Percentiles rank a stretch among this genome's conserved stretches.
Conservation (phyloP, 768 basidiomycete species). For the Lentinula sp. region DNA sequence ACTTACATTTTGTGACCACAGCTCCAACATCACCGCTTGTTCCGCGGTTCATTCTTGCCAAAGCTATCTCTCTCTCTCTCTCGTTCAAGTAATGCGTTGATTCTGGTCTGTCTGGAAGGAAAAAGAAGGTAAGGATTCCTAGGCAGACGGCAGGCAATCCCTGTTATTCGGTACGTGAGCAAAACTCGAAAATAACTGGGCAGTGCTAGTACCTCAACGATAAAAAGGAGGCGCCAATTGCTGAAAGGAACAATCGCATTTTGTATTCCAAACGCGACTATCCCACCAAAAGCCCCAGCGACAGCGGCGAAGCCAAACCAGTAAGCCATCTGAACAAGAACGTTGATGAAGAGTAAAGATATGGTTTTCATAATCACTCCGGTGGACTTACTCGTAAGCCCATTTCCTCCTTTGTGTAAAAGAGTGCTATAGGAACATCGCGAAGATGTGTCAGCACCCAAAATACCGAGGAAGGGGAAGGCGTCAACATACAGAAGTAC, state of each 20-base stretch:
- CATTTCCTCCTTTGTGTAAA: slow-evolving; percentile 71
- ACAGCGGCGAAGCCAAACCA: slow-evolving; percentile 85
- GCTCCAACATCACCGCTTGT: slow-evolving; percentile 62
- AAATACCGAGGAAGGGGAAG: neutral
- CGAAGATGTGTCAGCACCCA: neutral
- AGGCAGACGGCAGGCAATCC: slow-evolving; percentile 64
- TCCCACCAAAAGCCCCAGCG: slow-evolving; percentile 81
- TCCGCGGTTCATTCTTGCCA: slow-evolving; percentile 63
- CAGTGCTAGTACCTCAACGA: slow-evolving; percentile 49
- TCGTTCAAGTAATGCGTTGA: slow-evolving; percentile 54
- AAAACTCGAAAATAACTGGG: neutral
- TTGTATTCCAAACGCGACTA: slow-evolving; percentile 77
- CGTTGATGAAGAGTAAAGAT: neutral
- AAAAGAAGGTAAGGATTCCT: slow-evolving; percentile 46
- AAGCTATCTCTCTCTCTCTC: slow-evolving; percentile 49
- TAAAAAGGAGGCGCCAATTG: slow-evolving; percentile 63
- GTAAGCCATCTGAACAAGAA: slow-evolving; percentile 46
- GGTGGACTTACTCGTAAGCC: slow-evolving; percentile 52
- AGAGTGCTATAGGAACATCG: slow-evolving; percentile 46
- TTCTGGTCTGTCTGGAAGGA: slow-evolving; percentile 69
- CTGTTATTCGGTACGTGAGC: slow-evolving; percentile 21
- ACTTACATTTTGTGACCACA: slow-evolving; percentile 53
- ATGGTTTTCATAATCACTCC: neutral
- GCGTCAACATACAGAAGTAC: slow-evolving; percentile 56
- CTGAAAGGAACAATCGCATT: slow-evolving; percentile 42